Evolutionary conservation across 768 basidiomycete species (phyloP).

Genomic region (Leccinum boreale): DNA sequence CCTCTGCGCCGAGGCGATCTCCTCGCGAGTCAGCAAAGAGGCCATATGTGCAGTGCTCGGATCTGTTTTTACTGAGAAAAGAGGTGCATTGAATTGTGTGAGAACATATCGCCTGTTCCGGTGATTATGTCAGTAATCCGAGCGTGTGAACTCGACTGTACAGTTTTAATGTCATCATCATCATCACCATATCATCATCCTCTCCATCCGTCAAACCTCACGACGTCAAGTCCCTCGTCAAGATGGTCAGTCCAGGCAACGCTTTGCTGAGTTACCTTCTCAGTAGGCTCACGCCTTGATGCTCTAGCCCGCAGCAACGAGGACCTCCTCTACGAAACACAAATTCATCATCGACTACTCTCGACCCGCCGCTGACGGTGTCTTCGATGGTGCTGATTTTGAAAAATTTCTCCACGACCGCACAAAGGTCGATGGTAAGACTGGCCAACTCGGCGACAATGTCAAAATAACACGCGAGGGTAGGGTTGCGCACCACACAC

Average conservation of each 20-base stretch:
- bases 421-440: conserved; percentile 90
- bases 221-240: conserved; percentile 25
- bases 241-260: conserved; percentile 73
- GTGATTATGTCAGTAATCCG: conserved; percentile 6
- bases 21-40: conserved; percentile 50
- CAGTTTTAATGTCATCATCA: conserved; percentile 37
- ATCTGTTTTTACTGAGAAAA: not conserved
- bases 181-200: not conserved
- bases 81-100: not conserved
- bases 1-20: conserved; percentile 72
- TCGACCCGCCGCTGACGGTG: conserved; percentile 64
- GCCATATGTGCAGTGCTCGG: conserved; percentile 14
- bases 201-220: not conserved
- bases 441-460: conserved; percentile 87
- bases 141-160: conserved; percentile 44
- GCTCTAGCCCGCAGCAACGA: conserved; percentile 54
- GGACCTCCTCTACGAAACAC: conserved; percentile 55
- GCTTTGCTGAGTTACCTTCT: conserved; percentile 92
- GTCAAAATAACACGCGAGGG: conserved; percentile 87
- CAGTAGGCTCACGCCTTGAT: conserved; percentile 76
- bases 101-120: conserved; percentile 9
- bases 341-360: conserved; percentile 88
- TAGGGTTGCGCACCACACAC: conserved; percentile 31
- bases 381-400: conserved; percentile 62
- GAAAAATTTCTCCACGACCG: conserved; percentile 93